These are phyloP conservation scores for Fraxinus excelsior DNA, from an alignment of 257 asterid species.

Conservation along the genomic window DNA sequence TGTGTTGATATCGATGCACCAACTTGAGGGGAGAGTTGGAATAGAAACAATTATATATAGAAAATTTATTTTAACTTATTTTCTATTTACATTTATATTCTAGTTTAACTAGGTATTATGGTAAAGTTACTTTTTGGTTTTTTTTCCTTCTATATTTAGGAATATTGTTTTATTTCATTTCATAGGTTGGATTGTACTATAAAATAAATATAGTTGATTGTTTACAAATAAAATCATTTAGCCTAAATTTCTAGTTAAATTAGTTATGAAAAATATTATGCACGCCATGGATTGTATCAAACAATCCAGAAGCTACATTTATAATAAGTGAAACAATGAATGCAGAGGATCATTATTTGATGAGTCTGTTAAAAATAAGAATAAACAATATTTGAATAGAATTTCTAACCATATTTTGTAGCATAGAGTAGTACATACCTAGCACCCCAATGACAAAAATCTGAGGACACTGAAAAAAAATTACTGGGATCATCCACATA, in stretches of 20 bases:
- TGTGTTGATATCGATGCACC: too few species aligned
- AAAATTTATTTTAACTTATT: too few species aligned
- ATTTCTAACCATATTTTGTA: background rate
- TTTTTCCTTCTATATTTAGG: too few species aligned
- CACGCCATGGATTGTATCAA: background rate
- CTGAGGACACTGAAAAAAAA: slow-evolving; percentile 96
- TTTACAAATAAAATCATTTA: too few species aligned
- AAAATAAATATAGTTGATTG: too few species aligned
- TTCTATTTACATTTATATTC: too few species aligned
- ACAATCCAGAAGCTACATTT: background rate
- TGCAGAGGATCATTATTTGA: background rate
- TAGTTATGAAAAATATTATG: background rate
- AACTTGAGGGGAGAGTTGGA: too few species aligned
- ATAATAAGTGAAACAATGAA: background rate
- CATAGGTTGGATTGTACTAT: too few species aligned
- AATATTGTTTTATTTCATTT: too few species aligned
- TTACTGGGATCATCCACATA: slow-evolving; percentile 86
- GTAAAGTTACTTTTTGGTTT: too few species aligned
- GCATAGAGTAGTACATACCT: slow-evolving; percentile 50
- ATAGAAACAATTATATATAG: too few species aligned
- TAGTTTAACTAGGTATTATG: too few species aligned
- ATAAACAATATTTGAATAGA: background rate
- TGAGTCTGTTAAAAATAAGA: background rate
- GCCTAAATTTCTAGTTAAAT: background rate
- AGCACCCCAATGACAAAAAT: slow-evolving; percentile 99